Evolutionary conservation across 2,329 filamentous ascomycete genomes (phyloP).

Genomic region (Herpotrichia juniperi): DNA sequence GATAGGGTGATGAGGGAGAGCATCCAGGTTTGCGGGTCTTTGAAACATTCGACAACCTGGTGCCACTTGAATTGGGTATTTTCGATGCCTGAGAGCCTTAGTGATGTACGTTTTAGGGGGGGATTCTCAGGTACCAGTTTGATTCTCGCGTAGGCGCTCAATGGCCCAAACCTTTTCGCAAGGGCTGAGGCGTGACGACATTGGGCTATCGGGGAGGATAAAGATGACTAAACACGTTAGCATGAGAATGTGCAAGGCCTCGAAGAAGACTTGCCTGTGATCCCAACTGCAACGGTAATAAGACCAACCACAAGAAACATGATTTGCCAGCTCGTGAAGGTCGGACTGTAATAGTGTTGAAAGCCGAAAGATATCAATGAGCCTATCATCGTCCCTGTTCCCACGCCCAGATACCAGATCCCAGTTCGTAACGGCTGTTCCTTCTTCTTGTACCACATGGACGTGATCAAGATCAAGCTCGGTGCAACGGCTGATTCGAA

Average conservation of each 20-base stretch:
- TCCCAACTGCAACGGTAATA: slow-evolving; percentile 48
- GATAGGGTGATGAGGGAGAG: slow-evolving; percentile 41
- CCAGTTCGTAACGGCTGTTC: slow-evolving; percentile 69
- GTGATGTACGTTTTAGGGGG: neutral
- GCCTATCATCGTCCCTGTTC: slow-evolving; percentile 47
- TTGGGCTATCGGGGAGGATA: slow-evolving; percentile 59
- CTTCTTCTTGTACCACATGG: slow-evolving; percentile 73
- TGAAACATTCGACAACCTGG: slow-evolving; percentile 54
- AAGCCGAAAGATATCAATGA: slow-evolving; percentile 21
- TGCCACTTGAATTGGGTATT: slow-evolving; percentile 54
- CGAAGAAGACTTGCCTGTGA: too few relatives aligned
- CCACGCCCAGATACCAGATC: slow-evolving; percentile 73
- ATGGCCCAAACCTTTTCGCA: slow-evolving; percentile 36
- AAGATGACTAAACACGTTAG: slow-evolving; percentile 56
- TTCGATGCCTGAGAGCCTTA: slow-evolving; percentile 43
- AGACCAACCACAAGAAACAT: slow-evolving; percentile 55
- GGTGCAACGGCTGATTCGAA: slow-evolving; percentile 73
- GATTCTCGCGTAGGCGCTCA: slow-evolving; percentile 52
- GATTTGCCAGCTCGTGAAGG: slow-evolving; percentile 66
- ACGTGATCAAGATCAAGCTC: slow-evolving; percentile 71
- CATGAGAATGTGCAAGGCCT: too few relatives aligned
- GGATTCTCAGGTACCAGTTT: slow-evolving; percentile 46
- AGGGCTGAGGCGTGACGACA: slow-evolving; percentile 26
- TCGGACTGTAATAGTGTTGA: slow-evolving; percentile 22
- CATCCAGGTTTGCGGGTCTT: slow-evolving; percentile 49